Evolutionary conservation across 805 yeast species (phyloP), one percentile per base, ranked within the genome.

Genomic region (Yamadazyma laniorum): DNA sequence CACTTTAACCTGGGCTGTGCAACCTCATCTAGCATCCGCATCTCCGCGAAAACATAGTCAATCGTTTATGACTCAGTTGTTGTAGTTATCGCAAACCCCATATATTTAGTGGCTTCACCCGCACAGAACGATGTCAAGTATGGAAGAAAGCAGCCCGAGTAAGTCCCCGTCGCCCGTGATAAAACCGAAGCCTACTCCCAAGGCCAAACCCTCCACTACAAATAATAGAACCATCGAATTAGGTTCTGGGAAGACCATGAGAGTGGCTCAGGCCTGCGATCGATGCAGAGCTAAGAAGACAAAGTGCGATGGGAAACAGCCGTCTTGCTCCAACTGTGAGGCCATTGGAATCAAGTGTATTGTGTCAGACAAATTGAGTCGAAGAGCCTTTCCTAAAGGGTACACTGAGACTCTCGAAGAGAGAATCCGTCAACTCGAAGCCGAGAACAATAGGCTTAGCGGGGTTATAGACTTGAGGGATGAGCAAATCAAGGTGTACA

Each of bases 201-300:
- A 43, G 19, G 15, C 40, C 7, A 44, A 44, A 25, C 31, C 29
- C 5, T 37, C 44, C 6, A 38, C 39, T 17, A 52, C 60, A 5
- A 56, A 57, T 35, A 52, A 56, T 19, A 65, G 64, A 37, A 65
- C 65, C n/a, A 86, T 85, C 40, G 74, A 75, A 45, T 86, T 86
- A 2, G 90, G 91, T 2, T 65, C 79, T 11, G 69, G 74, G 18
- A 68, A 75, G 0, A 25, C 13, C 28, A 82, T 79, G 41, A 63
- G 96, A 40, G 85, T 85, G 2, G 90, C 95, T 0, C 96, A 88
- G 55, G 95, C 95, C 0, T 88, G 96, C 59, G 96, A 88, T 56
- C 64, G 97, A 35, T 89, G 96, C 54, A 67, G 96, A 35, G 77
- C 85, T 34, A 85, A 85, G 53, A 85, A 85, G 59, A 80, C 83